Conservation (phyloP, 2,329 filamentous ascomycete species). For the Paecilomyces sp. region DNA sequence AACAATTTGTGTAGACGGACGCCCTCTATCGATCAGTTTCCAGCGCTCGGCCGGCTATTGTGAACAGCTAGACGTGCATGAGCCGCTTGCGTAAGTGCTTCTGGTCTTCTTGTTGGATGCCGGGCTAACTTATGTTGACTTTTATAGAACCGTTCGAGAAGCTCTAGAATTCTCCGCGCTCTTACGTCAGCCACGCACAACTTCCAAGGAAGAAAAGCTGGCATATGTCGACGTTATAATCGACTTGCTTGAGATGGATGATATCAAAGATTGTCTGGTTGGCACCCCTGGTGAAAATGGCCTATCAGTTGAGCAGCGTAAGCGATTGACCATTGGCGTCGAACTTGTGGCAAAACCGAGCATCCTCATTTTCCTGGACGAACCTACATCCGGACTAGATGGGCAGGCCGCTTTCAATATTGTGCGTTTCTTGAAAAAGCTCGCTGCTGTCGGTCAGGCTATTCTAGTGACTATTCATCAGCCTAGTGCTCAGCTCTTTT, state of each 20-base stretch:
- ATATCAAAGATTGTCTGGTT: constrained; percentile 86
- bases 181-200: constrained; percentile 70
- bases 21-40: constrained; percentile 69
- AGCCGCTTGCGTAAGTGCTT: constrained; percentile 73
- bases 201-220: constrained; percentile 67
- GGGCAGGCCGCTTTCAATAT: constrained; percentile 93
- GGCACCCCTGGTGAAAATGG: constrained; percentile 84
- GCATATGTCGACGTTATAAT: constrained; percentile 88
- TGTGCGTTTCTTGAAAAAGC: constrained; percentile 76
- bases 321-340: constrained; percentile 85
- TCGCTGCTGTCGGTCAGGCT: constrained; percentile 81
- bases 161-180: constrained; percentile 79
- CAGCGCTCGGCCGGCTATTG: constrained; percentile 90
- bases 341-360: constrained; percentile 89
- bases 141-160: constrained; percentile 83
- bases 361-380: constrained; percentile 84
- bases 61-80: constrained; percentile 85
- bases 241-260: constrained; percentile 80
- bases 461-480: constrained; percentile 98
- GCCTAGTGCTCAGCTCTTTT: constrained; percentile 87
- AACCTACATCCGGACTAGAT: constrained; percentile 90
- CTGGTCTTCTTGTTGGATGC: too few relatives aligned
- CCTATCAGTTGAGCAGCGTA: constrained; percentile 57
- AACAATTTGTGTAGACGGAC: constrained; percentile 77
- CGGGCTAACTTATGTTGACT: too few relatives aligned